Base-by-base conservation (phyloP, 257 asterid genomes). In the Ocimum tenuiflorum region DNA sequence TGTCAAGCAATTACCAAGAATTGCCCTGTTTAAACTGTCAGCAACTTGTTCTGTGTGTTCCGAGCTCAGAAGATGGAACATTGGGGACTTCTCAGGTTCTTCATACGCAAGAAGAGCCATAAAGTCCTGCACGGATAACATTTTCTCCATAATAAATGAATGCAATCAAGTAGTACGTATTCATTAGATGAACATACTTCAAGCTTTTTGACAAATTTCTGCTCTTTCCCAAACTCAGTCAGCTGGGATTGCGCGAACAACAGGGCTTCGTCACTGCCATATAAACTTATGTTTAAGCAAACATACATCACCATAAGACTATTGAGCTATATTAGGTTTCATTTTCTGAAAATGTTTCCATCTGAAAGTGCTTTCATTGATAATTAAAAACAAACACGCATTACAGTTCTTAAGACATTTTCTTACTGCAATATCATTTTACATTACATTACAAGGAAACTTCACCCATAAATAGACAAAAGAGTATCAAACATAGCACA, bases 41-140 rank as follows among this genome's bases (percentile, higher is more conserved):
- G 94, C 96, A 77, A 92, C 91, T n/a, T 77, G 48, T 60, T 92
- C 90, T 55, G 90, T 80, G 75, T 85, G 87, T 63, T 92, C 96
- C 33, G 75, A 64, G 83, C 94, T 79, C 64, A 89, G 73, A 41
- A 89, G 88, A 79, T 89, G 91, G 79, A 89, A 86, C 96, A 92
- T 81, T 20, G 97, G 97, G 22, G 95, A 87, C 72, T 84, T 92
- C 76, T 87, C 91, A 51, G 99, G 97, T 51, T 91, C 96, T n/a
- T 79, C 92, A 58, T 86, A 91, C 22, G 96, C 97, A n/a, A 91
- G 82, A 48, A 91, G 85, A 62, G 95, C 85, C 79, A 91, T 80
- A 71, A 83, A 81, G 67, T 91, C 97, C 97, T 91, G 85, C 65
- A 74, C 7, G 49, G 46, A 41, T 29, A 45, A 38, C 2, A 50